A percentile compares a stretch with the other conserved stretches of the same genome.
Evolutionary conservation across 352 stramenopile genomes (phyloP).

Genomic region (Phytophthora fragariae): DNA sequence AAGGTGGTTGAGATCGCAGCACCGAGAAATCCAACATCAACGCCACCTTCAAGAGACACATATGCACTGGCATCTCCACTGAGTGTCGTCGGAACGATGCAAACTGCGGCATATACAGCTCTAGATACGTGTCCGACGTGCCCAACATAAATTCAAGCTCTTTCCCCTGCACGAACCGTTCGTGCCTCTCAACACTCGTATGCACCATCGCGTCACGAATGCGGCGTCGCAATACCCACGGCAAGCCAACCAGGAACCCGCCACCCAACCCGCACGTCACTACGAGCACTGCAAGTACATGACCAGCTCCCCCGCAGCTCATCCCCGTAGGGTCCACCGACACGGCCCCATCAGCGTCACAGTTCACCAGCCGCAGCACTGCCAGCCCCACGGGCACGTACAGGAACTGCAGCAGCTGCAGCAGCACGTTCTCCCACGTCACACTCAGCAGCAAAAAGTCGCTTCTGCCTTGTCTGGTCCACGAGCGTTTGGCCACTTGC

Average conservation of each 20-base stretch:
- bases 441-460: constrained; percentile 40
- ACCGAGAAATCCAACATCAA: constrained; percentile 64
- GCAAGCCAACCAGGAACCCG: constrained; percentile 56
- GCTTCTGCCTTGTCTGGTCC: constrained; percentile 25
- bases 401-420: constrained; percentile 55
- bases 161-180: constrained; percentile 55
- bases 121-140: constrained; percentile 64
- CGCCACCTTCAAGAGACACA: constrained; percentile 56
- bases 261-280: constrained; percentile 51
- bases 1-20: constrained; percentile 51
- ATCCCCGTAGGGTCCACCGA: constrained; percentile 57
- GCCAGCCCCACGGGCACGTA: constrained; percentile 71
- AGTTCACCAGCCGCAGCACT: constrained; percentile 70
- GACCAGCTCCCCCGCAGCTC: constrained; percentile 41
- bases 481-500: constrained; percentile 12
- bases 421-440: constrained; percentile 54
- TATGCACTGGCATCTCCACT: constrained; percentile 39
- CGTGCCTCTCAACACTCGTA: constrained; percentile 43
- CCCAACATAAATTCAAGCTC: constrained; percentile 66
- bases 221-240: constrained; percentile 41
- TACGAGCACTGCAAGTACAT: constrained; percentile 38
- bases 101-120: constrained; percentile 64
- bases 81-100: constrained; percentile 53
- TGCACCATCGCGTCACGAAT: constrained; percentile 48
- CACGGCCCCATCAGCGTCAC: constrained; percentile 43